Conservation (phyloP, 164 flowering plant species). For the Litsea cubeba region DNA sequence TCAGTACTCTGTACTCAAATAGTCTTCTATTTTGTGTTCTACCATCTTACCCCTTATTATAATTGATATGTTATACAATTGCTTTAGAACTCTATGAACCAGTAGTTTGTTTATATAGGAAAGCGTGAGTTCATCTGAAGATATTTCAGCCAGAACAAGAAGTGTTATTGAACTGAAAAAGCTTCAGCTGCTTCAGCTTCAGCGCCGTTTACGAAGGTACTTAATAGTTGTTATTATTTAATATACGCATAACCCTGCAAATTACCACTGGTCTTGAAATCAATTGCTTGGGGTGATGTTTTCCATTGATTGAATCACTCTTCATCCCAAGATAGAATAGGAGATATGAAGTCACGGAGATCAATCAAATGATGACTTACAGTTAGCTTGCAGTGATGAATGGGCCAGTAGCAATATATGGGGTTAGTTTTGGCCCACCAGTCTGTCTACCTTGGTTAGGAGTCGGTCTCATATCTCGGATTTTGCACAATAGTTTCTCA, state of each 20-base stretch:
- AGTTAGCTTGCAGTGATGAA: background rate
- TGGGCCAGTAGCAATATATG: too few species aligned
- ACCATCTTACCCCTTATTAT: background rate
- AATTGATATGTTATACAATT: background rate
- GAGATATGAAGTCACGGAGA: too few species aligned
- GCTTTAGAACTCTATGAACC: too few species aligned
- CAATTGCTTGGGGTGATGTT: background rate
- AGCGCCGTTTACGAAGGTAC: conserved; percentile 81
- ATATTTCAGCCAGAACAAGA: conserved; percentile 85
- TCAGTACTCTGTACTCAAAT: too few species aligned
- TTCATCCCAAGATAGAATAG: too few species aligned
- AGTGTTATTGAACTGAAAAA: conserved; percentile 97
- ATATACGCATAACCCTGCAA: too few species aligned
- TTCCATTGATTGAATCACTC: background rate
- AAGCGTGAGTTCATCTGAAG: conserved; percentile 81
- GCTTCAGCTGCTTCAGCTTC: conserved; percentile 84
- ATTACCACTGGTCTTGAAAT: background rate
- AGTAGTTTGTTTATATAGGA: conserved; percentile 44
- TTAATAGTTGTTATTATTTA: background rate
- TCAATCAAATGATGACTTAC: background rate
- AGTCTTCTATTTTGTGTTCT: background rate
- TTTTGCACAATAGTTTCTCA: too few species aligned
- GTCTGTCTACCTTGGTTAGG: too few species aligned
- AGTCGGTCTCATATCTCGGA: too few species aligned
- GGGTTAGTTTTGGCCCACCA: too few species aligned